Base-by-base conservation (phyloP, 768 basidiomycete species). In the Podaxis sp. region DNA sequence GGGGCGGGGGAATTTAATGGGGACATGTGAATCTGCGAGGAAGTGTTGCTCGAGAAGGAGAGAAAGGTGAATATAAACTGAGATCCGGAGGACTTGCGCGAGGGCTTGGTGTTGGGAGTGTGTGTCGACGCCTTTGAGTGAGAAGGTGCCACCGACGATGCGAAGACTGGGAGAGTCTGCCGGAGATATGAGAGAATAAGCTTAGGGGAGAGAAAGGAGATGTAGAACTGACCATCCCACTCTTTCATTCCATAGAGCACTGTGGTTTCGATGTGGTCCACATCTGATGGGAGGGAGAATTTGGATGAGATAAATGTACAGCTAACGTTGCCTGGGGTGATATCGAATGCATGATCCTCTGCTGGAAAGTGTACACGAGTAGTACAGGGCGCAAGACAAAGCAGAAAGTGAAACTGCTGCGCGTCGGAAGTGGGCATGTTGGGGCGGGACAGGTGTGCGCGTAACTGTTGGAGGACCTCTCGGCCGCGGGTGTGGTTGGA, bases 111-210 rank as follows among this genome's bases (percentile, higher is more conserved):
- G 77, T 56, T 84, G 79, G 3, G 66, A 35, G 1, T 71, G 67
- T 1, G 82, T 79, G 11, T 69, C 69, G 13, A 80, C 64, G 9
- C 82, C 84, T 62, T 73, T 75, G 61, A 90, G 75, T 0, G 73
- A 67, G 67, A 90, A 89, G 1, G 81, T 86, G 0, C 88, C 88
- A 4, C 88, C 88, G 6, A 89, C 77, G 35, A 87, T 68, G 27
- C 71, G 74, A 21, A 18, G 54, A 25, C 6, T 14, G 10, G 18
- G 25, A 13, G 50, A 40, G 23, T 59, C 36, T 59, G 23, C 13
- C 11, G 18, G 52, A 1, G 2, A 23, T 5, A 4, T 46, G 16
- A 4, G 38, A 23, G 50, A 21, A n/a, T 53, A 38, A 48, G n/a
- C 52, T n/a, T 40, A 35, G 21, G 37, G n/a, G 32, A 28, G 42